Percentiles rank a stretch among this genome's conserved stretches.
These are phyloP conservation scores for Microsporum audouinii DNA, from an alignment of 2,329 filamentous ascomycete genomes.

Conservation along the genomic window DNA sequence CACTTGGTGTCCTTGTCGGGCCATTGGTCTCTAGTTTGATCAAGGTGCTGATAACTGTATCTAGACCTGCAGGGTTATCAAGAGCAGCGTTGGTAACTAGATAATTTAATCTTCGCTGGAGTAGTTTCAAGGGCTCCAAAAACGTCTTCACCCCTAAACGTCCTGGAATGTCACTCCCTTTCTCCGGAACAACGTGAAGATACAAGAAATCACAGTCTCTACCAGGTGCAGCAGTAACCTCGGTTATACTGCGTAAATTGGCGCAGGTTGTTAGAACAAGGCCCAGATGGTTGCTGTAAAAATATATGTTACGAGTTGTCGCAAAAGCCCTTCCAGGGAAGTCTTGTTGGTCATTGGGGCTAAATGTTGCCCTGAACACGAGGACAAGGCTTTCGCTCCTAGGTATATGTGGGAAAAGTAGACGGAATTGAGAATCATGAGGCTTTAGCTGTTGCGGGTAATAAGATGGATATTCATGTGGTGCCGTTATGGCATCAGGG, in stretches of 20 bases:
- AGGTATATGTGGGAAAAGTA: conserved; percentile 74
- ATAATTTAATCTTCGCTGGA: conserved; percentile 75
- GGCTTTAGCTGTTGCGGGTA: conserved; percentile 74
- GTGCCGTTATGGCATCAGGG: conserved; percentile 21
- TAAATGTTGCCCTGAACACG: conserved; percentile 89
- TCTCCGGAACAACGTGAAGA: conserved; percentile 59
- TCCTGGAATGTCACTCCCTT: conserved; percentile 52
- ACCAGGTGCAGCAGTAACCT: conserved; percentile 81
- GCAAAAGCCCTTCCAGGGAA: conserved; percentile 81
- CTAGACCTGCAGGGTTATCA: conserved; percentile 55
- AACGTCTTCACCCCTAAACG: conserved; percentile 86
- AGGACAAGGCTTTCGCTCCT: conserved; percentile 72
- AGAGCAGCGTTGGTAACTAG: conserved; percentile 69
- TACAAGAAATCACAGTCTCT: conserved; percentile 89
- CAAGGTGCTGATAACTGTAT: conserved; percentile 59
- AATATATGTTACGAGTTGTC: conserved; percentile 78
- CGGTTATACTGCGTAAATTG: conserved; percentile 62
- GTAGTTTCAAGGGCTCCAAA: conserved; percentile 69
- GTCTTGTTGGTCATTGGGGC: conserved; percentile 60
- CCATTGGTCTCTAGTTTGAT: conserved; percentile 59
- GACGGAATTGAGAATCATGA: conserved; percentile 85
- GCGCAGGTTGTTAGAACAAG: conserved; percentile 74
- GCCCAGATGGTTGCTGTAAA: conserved; percentile 91
- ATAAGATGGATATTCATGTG: conserved; percentile 53
- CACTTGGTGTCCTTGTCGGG: conserved; percentile 54